These are phyloP conservation scores for Teunomyces barrocoloradensis DNA, from an alignment of 805 yeast species.

Conservation along the genomic window DNA sequence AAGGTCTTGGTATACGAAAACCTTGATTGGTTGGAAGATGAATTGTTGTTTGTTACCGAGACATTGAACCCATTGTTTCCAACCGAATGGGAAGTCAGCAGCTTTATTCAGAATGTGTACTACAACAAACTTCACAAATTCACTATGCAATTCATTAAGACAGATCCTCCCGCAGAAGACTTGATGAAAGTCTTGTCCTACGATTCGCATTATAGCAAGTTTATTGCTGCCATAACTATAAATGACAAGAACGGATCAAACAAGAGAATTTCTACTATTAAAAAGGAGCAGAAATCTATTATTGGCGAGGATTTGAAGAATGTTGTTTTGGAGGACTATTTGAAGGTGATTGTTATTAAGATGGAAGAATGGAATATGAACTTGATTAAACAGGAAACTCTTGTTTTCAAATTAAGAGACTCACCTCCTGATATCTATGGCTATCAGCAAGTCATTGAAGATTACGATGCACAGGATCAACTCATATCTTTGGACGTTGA, in stretches of 20 bases:
- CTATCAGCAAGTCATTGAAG: constrained; percentile 46
- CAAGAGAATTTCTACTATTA: constrained; percentile 19
- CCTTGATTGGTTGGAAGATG: constrained; percentile 82
- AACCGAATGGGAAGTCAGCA: constrained; percentile 66
- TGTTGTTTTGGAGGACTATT: constrained; percentile 71
- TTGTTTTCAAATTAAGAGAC: constrained; percentile 59
- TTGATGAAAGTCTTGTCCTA: constrained; percentile 73
- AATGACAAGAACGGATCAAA: constrained; percentile 13
- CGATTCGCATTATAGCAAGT: constrained; percentile 60
- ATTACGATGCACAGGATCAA: constrained; percentile 36
- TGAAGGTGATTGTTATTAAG: constrained; percentile 65
- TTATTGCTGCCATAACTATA: constrained; percentile 24
- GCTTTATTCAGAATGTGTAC: constrained; percentile 60
- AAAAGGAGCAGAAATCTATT: constrained; percentile 51
- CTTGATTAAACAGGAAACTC: constrained; percentile 63
- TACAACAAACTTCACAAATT: constrained; percentile 63
- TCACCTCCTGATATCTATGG: constrained; percentile 73
- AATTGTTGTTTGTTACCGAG: constrained; percentile 62
- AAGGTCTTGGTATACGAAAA: constrained; percentile 63
- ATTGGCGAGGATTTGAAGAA: constrained; percentile 73
- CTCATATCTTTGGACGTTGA: constrained; percentile 29
- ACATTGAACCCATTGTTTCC: constrained; percentile 66
- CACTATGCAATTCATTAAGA: constrained; percentile 58
- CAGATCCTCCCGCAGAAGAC: constrained; percentile 77
- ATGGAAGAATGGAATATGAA: constrained; percentile 84